A percentile compares a stretch with the other conserved stretches of the same genome.
Conservation (phyloP, 106 monocot genomes). For the Dendrobium nobile region DNA sequence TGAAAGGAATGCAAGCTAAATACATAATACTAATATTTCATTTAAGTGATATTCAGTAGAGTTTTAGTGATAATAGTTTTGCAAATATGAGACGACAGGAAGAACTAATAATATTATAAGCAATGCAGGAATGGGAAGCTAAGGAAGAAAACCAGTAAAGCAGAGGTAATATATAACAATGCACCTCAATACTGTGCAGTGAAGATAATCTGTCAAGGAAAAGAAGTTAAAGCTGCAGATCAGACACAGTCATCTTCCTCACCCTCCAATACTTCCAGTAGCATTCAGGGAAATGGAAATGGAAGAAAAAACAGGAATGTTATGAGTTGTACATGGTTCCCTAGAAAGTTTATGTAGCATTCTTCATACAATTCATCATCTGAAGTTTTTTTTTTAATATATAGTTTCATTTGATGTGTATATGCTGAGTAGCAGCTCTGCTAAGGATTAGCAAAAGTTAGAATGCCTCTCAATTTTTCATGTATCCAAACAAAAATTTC, state of each 20-base stretch:
- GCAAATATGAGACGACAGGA: background rate
- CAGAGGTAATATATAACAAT: conserved; percentile 44
- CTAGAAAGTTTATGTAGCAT: background rate
- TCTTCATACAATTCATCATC: too few relatives aligned
- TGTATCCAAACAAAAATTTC: background rate
- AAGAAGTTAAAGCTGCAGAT: conserved; percentile 23
- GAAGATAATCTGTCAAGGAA: conserved; percentile 58
- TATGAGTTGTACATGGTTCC: background rate
- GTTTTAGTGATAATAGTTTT: too few relatives aligned
- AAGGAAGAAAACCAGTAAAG: conserved; percentile 48
- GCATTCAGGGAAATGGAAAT: conserved; percentile 7
- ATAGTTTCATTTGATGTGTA: background rate
- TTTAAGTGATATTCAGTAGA: too few relatives aligned
- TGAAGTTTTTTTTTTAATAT: too few relatives aligned
- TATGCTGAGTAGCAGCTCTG: background rate
- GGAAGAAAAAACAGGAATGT: background rate
- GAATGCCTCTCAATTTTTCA: background rate
- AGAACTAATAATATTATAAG: background rate
- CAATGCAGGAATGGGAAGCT: conserved; percentile 18
- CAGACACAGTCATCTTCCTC: conserved; percentile 1
- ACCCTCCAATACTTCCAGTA: background rate
- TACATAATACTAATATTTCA: background rate
- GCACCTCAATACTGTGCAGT: conserved; percentile 59
- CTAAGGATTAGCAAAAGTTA: background rate
- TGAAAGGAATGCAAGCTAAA: background rate